phyloP scores from a whole-genome alignment of 768 basidiomycete species.

The Boletus subcaerulescens region DNA sequence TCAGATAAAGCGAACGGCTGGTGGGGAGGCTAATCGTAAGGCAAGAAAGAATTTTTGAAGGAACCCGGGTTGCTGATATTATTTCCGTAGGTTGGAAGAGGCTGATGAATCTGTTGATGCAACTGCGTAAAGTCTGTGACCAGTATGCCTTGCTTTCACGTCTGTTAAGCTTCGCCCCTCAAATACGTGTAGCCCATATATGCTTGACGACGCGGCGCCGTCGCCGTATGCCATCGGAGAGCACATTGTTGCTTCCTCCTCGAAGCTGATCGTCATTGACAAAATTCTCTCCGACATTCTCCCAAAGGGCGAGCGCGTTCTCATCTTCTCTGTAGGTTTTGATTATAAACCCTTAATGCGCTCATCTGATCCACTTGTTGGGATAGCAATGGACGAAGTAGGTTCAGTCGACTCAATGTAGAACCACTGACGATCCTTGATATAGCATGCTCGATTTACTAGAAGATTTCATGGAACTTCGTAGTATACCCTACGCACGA shows the following conservation, averaged over 20 bases:
- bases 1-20: slow-evolving; percentile 35
- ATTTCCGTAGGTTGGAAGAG: slow-evolving; percentile 47
- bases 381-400: slow-evolving; percentile 58
- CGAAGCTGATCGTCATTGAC: slow-evolving; percentile 56
- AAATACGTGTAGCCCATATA: slow-evolving; percentile 43
- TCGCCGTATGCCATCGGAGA: slow-evolving; percentile 50
- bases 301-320: slow-evolving; percentile 58
- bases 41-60: neutral
- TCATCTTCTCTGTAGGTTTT: slow-evolving; percentile 62
- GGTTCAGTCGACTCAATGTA: neutral
- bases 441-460: slow-evolving; percentile 64
- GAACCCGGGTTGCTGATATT: neutral
- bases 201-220: slow-evolving; percentile 48
- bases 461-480: slow-evolving; percentile 62
- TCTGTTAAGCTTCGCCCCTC: neutral
- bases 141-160: slow-evolving; percentile 41
- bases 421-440: neutral
- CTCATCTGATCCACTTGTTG: slow-evolving; percentile 11
- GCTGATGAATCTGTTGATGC: slow-evolving; percentile 68
- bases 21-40: slow-evolving; percentile 33
- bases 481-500: slow-evolving; percentile 57
- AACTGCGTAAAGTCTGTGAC: slow-evolving; percentile 68
- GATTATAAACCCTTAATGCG: neutral
- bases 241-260: slow-evolving; percentile 53
- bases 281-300: slow-evolving; percentile 55